These are phyloP conservation scores for Leishmania major DNA, from an alignment of 208 protist species.

Conservation along the genomic window DNA sequence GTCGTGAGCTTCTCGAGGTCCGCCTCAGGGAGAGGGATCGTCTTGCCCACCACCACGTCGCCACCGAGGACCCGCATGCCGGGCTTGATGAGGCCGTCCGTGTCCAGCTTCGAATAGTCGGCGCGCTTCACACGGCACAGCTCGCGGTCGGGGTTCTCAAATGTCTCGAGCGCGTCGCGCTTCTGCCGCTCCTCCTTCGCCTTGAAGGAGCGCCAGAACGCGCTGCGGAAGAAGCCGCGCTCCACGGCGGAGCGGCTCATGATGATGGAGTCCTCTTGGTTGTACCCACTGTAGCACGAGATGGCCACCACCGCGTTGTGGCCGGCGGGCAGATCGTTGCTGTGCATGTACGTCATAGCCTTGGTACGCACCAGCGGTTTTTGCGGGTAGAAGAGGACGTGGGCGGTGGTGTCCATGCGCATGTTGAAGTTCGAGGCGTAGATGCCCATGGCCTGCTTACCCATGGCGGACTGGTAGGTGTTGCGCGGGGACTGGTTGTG, in stretches of 20 bases:
- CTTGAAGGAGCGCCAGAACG: slow-evolving; percentile 91
- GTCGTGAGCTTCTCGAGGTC: slow-evolving; percentile 72
- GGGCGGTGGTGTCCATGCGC: slow-evolving; percentile 98
- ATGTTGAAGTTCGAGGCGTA: slow-evolving; percentile 96
- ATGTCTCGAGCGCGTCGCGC: slow-evolving; percentile 81
- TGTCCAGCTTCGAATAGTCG: slow-evolving; percentile 97
- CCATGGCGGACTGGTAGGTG: slow-evolving; percentile 99
- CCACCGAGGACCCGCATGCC: slow-evolving; percentile 85
- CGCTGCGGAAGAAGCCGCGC: slow-evolving; percentile 96
- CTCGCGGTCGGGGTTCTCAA: slow-evolving; percentile 93
- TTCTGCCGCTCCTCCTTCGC: slow-evolving; percentile 81
- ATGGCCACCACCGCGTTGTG: slow-evolving; percentile 99
- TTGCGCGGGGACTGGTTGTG: slow-evolving; percentile 99
- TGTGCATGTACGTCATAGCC: slow-evolving; percentile 96
- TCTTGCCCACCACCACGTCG: slow-evolving; percentile 96
- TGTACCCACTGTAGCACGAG: slow-evolving; percentile 99
- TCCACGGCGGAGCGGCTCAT: slow-evolving; percentile 98
- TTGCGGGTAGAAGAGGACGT: slow-evolving; percentile 98
- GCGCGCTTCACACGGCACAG: slow-evolving; percentile 85
- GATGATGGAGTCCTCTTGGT: slow-evolving; percentile 99
- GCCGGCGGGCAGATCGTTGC: slow-evolving; percentile 97
- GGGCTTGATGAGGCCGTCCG: slow-evolving; percentile 93
- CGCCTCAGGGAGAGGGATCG: slow-evolving; percentile 39
- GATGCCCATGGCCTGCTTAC: slow-evolving; percentile 98
- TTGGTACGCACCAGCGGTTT: slow-evolving; percentile 96